Evolutionary conservation across 1,284 basidiomycete species (phyloP).

Genomic region (Cystobasidium slooffiae): DNA sequence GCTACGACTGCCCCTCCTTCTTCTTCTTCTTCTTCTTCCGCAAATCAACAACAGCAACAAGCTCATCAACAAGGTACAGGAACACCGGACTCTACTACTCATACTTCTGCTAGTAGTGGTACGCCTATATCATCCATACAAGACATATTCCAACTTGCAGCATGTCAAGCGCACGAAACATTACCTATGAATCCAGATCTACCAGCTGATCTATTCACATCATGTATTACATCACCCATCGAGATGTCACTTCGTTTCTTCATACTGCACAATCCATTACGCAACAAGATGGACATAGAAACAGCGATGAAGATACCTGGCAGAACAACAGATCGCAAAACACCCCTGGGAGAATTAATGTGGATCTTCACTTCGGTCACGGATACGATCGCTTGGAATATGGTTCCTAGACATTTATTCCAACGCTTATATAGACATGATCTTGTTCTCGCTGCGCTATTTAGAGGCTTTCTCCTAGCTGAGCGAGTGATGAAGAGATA

Average conservation of each 20-base stretch:
- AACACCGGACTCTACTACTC: constrained; percentile 39
- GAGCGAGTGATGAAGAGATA: constrained; percentile 99
- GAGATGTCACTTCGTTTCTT: constrained; percentile 96
- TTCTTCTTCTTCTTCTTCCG: constrained; percentile 3
- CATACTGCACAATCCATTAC: constrained; percentile 81
- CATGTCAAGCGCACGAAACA: constrained; percentile 87
- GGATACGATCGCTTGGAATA: constrained; percentile 98
- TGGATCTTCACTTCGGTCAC: constrained; percentile 99
- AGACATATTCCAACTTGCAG: constrained; percentile 93
- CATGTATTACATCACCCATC: constrained; percentile 95
- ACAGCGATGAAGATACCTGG: constrained; percentile 96
- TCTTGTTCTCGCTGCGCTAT: constrained; percentile 91
- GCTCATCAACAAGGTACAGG: constrained; percentile 54
- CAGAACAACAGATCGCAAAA: constrained; percentile 92
- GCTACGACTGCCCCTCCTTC: constrained; percentile 37
- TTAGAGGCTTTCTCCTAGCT: constrained; percentile 94
- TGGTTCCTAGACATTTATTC: constrained; percentile 90
- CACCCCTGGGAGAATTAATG: constrained; percentile 94
- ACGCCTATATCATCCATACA: constrained; percentile 67
- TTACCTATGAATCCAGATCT: constrained; percentile 95
- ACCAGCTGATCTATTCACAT: constrained; percentile 96
- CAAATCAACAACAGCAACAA: constrained; percentile 47
- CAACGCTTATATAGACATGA: constrained; percentile 94
- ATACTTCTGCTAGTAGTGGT: constrained; percentile 58
- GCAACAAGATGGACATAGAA: constrained; percentile 66